These are phyloP conservation scores for Lecanicillium sp. DNA, from an alignment of 2,329 filamentous ascomycete species.

Conservation along the genomic window DNA sequence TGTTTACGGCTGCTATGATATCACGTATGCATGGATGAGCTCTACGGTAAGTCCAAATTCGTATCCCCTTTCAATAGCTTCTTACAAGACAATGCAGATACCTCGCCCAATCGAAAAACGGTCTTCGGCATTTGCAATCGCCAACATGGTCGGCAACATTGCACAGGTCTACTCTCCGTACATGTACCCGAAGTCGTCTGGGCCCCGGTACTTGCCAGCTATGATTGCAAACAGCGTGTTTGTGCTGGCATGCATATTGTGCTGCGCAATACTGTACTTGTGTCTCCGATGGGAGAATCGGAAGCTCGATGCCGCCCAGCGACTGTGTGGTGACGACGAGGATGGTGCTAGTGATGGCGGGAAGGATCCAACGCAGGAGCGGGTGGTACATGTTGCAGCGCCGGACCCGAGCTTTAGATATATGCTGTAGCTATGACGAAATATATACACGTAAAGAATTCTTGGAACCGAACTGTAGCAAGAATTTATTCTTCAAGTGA, in stretches of 20 bases:
- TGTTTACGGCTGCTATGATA: constrained; percentile 13
- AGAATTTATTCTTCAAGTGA: no score
- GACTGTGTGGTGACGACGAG: constrained; percentile 14
- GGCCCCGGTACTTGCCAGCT: constrained; percentile 42
- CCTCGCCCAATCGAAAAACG: constrained; percentile 63
- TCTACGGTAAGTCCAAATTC: constrained; percentile 22
- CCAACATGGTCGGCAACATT: constrained; percentile 60
- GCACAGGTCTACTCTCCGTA: constrained; percentile 42
- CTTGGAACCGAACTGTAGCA: no score
- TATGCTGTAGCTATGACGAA: no score
- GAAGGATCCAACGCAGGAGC: background rate
- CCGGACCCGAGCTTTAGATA: constrained; percentile 1
- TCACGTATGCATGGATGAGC: constrained; percentile 14
- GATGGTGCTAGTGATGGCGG: background rate
- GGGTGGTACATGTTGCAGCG: background rate
- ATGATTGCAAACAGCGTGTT: constrained; percentile 60
- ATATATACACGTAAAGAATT: no score
- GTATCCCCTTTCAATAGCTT: background rate
- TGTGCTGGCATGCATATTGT: constrained; percentile 49
- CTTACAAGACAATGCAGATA: constrained; percentile 25
- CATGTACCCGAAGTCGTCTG: constrained; percentile 38
- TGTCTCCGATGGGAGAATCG: constrained; percentile 54
- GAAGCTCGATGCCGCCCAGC: constrained; percentile 41
- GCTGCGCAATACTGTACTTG: constrained; percentile 42
- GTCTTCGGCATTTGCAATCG: constrained; percentile 59